Evolutionary conservation across 257 asterid genomes (phyloP).

Genomic region (Solanum chiquidenum): DNA sequence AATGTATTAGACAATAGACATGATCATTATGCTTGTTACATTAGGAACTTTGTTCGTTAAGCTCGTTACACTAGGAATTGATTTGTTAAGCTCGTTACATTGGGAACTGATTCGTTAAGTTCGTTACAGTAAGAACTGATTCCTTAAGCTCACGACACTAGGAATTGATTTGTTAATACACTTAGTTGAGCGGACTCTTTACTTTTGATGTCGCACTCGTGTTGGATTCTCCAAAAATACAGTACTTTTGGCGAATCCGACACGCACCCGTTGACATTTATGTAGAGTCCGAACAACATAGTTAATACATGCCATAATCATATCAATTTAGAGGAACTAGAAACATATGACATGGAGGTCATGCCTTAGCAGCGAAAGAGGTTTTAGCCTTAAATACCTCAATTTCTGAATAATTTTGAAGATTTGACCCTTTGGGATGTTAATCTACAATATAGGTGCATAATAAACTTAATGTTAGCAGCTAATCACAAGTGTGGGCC

Average conservation of each 20-base stretch:
- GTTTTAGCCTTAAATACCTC: not conserved
- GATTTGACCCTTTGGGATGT: not conserved
- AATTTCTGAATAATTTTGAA: not conserved
- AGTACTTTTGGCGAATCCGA: not conserved
- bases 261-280: not conserved
- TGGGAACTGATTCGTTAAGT: not conserved
- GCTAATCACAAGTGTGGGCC: not conserved
- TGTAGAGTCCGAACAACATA: not conserved
- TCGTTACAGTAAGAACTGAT: not conserved
- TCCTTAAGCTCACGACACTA: not conserved
- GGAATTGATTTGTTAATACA: not conserved
- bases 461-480: not conserved
- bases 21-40: not conserved
- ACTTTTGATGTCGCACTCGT: not conserved
- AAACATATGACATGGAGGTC: not conserved
- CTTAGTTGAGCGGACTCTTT: not conserved
- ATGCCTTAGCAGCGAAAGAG: not conserved
- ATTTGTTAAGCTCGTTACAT: not conserved
- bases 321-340: not conserved
- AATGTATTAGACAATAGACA: not conserved
- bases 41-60: not conserved
- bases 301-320: not conserved
- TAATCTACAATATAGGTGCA: not conserved
- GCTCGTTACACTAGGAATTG: not conserved
- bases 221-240: not conserved